These are phyloP conservation scores for Exophiala aquamarina DNA, from an alignment of 2,329 filamentous ascomycete genomes.

Conservation along the genomic window DNA sequence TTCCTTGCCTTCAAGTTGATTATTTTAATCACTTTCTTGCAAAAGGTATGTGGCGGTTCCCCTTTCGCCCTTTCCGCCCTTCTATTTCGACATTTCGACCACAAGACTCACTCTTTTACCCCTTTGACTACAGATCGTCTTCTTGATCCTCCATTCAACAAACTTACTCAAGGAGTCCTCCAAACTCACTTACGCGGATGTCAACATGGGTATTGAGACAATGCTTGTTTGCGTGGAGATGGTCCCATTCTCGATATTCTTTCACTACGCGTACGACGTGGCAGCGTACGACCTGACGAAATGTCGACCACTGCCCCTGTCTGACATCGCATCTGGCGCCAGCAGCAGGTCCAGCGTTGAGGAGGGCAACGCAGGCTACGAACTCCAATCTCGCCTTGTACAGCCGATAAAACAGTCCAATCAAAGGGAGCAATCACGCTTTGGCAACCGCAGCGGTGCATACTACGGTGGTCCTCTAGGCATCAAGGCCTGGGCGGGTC, in stretches of 20 bases:
- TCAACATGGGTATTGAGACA: slow-evolving; percentile 33
- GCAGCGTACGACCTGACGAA: slow-evolving; percentile 25
- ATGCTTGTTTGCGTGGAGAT: slow-evolving; percentile 35
- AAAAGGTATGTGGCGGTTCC: slow-evolving; percentile 28
- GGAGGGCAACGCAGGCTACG: slow-evolving; percentile 1
- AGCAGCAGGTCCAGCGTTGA: neutral
- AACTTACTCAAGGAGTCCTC: slow-evolving; percentile 25
- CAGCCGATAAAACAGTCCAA: too few relatives aligned
- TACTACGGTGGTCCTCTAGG: slow-evolving; percentile 17
- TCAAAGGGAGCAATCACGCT: neutral
- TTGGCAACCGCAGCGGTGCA: neutral
- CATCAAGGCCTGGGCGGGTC: slow-evolving; percentile 5
- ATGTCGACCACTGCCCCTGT: slow-evolving; percentile 4
- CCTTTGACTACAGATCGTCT: slow-evolving; percentile 29
- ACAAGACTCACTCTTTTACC: too few relatives aligned
- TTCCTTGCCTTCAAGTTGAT: slow-evolving; percentile 38
- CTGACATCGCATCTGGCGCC: neutral
- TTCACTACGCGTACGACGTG: slow-evolving; percentile 33
- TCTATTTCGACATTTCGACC: neutral
- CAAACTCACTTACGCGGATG: slow-evolving; percentile 32
- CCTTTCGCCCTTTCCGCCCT: too few relatives aligned
- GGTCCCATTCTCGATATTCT: slow-evolving; percentile 34
- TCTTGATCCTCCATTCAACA: slow-evolving; percentile 31
- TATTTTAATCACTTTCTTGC: slow-evolving; percentile 32
- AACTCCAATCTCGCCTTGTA: neutral